Percentiles rank a stretch among this genome's conserved stretches.
Conservation (phyloP, 805 yeast species). For the Yarrowia sp. region DNA sequence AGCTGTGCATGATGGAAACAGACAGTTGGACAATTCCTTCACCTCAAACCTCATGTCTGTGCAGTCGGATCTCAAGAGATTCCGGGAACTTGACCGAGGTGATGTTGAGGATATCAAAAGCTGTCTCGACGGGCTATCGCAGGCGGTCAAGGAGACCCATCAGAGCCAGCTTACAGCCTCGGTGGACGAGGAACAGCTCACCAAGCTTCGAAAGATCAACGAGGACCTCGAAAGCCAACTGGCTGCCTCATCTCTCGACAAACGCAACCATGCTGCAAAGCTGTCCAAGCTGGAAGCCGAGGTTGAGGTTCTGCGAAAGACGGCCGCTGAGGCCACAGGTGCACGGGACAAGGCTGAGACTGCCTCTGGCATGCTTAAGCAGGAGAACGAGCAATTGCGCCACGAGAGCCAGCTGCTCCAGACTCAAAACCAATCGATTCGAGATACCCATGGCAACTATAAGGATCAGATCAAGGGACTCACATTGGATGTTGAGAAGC, state of each 20-base stretch:
- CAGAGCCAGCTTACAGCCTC: background rate
- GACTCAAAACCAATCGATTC: conserved; percentile 16
- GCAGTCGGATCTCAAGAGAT: conserved; percentile 3
- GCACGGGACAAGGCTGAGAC: conserved; percentile 2
- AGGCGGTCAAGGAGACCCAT: background rate
- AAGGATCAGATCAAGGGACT: conserved; percentile 19
- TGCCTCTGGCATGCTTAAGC: background rate
- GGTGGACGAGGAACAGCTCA: background rate
- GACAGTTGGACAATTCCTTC: background rate
- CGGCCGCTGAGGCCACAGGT: background rate
- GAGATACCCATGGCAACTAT: conserved; percentile 22
- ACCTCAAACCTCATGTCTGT: conserved; percentile 4
- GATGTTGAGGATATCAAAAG: conserved; percentile 12
- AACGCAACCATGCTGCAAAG: background rate
- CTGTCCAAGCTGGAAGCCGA: background rate
- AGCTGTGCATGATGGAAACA: background rate
- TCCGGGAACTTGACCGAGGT: background rate
- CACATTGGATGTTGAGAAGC: background rate
- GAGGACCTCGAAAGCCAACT: conserved; percentile 10
- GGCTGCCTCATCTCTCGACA: background rate
- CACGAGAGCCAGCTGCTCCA: conserved; percentile 16
- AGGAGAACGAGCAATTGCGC: conserved; percentile 4
- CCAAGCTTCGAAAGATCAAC: background rate
- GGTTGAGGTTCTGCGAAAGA: background rate
- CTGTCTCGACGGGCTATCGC: background rate